These are phyloP conservation scores for Pseudozyma thailandica DNA, from an alignment of 1,284 basidiomycete genomes.

Conservation along the genomic window DNA sequence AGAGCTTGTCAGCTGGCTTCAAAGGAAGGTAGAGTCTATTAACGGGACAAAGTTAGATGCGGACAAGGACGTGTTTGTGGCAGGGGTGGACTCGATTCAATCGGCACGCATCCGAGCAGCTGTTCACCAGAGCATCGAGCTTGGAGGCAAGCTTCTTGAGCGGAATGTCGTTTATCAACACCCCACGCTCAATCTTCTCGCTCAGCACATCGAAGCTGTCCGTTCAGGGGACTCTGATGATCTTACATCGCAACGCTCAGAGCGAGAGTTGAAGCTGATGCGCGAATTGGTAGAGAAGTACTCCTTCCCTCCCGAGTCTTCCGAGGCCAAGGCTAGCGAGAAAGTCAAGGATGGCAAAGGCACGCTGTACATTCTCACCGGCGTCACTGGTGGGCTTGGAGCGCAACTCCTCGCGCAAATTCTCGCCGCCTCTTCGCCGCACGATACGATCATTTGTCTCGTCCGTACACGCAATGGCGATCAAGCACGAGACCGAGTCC, in stretches of 20 bases:
- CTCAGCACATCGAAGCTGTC: slow-evolving; percentile 47
- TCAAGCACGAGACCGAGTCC: slow-evolving; percentile 69
- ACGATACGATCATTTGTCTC: slow-evolving; percentile 72
- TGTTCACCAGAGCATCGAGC: slow-evolving; percentile 39
- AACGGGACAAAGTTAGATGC: slow-evolving; percentile 11
- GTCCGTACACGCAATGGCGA: slow-evolving; percentile 71
- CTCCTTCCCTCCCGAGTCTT: slow-evolving; percentile 26
- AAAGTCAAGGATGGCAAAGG: slow-evolving; percentile 7
- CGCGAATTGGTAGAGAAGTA: slow-evolving; percentile 61
- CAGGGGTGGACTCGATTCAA: slow-evolving; percentile 56
- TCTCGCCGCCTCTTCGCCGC: slow-evolving; percentile 57
- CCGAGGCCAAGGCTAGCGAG: neutral
- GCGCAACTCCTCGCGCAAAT: slow-evolving; percentile 74
- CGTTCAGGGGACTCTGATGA: slow-evolving; percentile 11
- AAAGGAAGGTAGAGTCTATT: slow-evolving; percentile 20
- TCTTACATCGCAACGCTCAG: slow-evolving; percentile 29
- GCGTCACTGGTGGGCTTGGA: slow-evolving; percentile 75
- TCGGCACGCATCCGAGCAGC: slow-evolving; percentile 49
- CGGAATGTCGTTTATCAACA: slow-evolving; percentile 52
- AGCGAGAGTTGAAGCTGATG: slow-evolving; percentile 58
- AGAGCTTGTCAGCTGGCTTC: slow-evolving; percentile 26
- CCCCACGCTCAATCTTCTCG: slow-evolving; percentile 28
- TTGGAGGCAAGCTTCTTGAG: slow-evolving; percentile 19
- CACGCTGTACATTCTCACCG: slow-evolving; percentile 70
- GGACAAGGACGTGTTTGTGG: slow-evolving; percentile 46